Evolutionary conservation across 768 basidiomycete species (phyloP).

Genomic region (Leccinum boreale): DNA sequence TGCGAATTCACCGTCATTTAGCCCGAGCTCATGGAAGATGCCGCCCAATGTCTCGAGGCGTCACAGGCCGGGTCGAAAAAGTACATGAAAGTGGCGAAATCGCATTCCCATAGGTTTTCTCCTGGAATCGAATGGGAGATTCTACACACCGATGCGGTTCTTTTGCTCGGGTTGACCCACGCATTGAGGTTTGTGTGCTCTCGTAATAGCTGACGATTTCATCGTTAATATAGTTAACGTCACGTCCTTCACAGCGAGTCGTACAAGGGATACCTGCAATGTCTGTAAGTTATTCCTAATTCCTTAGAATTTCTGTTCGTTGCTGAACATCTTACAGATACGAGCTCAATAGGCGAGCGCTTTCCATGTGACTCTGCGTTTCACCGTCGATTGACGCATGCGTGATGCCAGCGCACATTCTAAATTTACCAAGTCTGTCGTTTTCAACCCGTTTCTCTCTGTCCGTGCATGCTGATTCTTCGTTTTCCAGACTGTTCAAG

Average conservation of each 20-base stretch:
- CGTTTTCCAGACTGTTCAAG: slow-evolving; percentile 54
- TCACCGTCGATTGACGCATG: slow-evolving; percentile 20
- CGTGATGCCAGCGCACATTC: slow-evolving; percentile 50
- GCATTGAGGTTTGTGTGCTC: slow-evolving; percentile 55
- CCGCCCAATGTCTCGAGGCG: slow-evolving; percentile 48
- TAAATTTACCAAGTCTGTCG: slow-evolving; percentile 65
- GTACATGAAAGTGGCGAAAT: slow-evolving; percentile 39
- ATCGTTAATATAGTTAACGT: slow-evolving; percentile 1
- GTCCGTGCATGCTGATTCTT: slow-evolving; percentile 1
- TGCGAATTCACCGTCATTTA: slow-evolving; percentile 20
- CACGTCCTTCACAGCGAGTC: slow-evolving; percentile 49
- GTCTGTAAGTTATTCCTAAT: slow-evolving; percentile 48
- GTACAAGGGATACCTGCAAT: slow-evolving; percentile 77
- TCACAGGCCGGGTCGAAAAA: slow-evolving; percentile 63
- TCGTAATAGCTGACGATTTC: background rate
- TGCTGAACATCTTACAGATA: slow-evolving; percentile 32
- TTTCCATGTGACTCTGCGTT: background rate
- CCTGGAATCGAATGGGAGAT: slow-evolving; percentile 77
- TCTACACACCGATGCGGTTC: slow-evolving; percentile 66
- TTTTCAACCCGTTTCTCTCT: background rate
- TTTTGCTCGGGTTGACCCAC: slow-evolving; percentile 67
- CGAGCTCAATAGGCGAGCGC: slow-evolving; percentile 51
- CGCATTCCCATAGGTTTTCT: slow-evolving; percentile 42
- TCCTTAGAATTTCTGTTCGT: background rate
- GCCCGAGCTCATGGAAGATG: slow-evolving; percentile 63